These are phyloP conservation scores for Dothidotthia symphoricarpi DNA, from an alignment of 2,329 filamentous ascomycete species.

Conservation along the genomic window DNA sequence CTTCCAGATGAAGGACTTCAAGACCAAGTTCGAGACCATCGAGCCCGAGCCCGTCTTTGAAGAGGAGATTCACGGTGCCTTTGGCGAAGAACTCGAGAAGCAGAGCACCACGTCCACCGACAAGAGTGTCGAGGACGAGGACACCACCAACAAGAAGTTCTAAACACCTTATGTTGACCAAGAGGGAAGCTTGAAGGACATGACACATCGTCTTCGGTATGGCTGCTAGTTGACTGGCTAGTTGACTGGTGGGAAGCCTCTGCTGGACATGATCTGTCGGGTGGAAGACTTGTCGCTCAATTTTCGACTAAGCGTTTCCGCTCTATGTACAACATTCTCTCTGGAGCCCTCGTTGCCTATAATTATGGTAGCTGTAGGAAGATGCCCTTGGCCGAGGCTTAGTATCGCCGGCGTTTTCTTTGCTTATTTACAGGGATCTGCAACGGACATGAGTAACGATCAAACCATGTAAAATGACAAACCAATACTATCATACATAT, in stretches of 20 bases:
- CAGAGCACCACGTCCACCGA: conserved; percentile 52
- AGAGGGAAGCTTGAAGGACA: conserved; percentile 8
- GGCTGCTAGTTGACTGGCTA: conserved; percentile 22
- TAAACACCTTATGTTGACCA: conserved; percentile 21
- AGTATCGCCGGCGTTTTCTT: conserved; percentile 9
- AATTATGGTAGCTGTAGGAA: conserved; percentile 13
- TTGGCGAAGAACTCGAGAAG: conserved; percentile 57
- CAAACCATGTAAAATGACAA: no score
- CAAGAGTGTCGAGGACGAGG: conserved; percentile 59
- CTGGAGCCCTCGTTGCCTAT: conserved; percentile 9
- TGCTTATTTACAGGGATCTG: conserved; percentile 10
- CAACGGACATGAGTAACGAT: conserved; percentile 15
- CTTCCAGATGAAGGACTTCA: conserved; percentile 72
- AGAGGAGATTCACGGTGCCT: conserved; percentile 73
- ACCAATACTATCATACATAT: no score
- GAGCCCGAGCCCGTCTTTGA: conserved; percentile 92
- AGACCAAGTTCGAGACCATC: conserved; percentile 93
- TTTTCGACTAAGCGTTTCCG: conserved; percentile 14
- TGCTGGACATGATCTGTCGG: conserved; percentile 6
- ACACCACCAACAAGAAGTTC: conserved; percentile 48
- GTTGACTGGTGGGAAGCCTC: conserved; percentile 25
- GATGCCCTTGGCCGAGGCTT: conserved; percentile 10
- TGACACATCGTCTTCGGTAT: conserved; percentile 12
- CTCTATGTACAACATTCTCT: conserved; percentile 26
- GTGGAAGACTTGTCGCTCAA: conserved; percentile 12